Conservation (phyloP, 176 grass and related monocot species). For the Neostapfia colusana region DNA sequence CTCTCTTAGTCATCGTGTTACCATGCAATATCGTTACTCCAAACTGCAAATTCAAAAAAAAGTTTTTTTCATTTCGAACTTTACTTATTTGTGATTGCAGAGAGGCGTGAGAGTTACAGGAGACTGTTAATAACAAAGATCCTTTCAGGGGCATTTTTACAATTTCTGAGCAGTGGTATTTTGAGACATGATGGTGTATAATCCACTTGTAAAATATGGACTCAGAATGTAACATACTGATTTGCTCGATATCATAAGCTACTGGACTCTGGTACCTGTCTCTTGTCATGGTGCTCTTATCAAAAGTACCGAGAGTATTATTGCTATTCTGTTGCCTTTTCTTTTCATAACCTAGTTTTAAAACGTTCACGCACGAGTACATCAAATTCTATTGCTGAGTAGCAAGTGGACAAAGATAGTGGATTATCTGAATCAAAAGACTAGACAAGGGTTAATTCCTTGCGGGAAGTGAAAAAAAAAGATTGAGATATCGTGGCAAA, state of each 20-base stretch:
- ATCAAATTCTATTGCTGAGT: slow-evolving; percentile 15
- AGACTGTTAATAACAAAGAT: slow-evolving; percentile 18
- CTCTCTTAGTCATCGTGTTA: background rate
- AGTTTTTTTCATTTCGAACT: background rate
- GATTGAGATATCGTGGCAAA: background rate
- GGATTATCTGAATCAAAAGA: slow-evolving; percentile 21
- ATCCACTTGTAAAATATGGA: background rate
- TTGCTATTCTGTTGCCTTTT: slow-evolving; percentile 33
- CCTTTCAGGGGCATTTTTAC: slow-evolving; percentile 3
- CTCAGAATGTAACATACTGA: background rate
- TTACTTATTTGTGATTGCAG: background rate
- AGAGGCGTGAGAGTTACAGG: background rate
- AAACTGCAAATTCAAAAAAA: background rate
- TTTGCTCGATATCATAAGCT: background rate
- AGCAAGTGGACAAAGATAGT: slow-evolving; percentile 4
- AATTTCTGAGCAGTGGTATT: background rate
- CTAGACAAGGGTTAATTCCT: slow-evolving; percentile 1
- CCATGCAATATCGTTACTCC: background rate
- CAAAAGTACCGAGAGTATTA: slow-evolving; percentile 3
- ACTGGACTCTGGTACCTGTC: background rate
- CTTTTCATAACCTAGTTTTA: slow-evolving; percentile 14
- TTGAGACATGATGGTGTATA: background rate
- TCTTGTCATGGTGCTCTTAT: slow-evolving; percentile 5
- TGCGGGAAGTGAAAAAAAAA: slow-evolving; percentile 5
- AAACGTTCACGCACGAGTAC: background rate